Conservation (phyloP, 495 filamentous ascomycete species). For the Pyrenopolyporus hunteri region DNA sequence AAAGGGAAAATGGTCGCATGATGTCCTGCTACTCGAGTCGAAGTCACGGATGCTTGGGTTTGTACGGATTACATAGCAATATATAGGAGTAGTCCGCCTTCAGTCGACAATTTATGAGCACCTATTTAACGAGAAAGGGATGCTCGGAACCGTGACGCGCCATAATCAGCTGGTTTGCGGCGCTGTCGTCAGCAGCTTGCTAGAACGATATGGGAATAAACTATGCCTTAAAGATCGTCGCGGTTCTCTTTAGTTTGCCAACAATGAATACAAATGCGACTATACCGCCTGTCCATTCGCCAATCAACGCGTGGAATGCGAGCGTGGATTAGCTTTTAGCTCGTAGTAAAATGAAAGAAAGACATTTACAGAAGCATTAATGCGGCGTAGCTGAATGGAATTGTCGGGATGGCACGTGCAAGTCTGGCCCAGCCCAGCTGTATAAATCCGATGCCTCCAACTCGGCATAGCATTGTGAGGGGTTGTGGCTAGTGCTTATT, state of each 20-base stretch:
- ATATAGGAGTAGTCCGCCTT: no score
- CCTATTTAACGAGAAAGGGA: background rate
- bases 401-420: no score
- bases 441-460: no score
- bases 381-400: background rate
- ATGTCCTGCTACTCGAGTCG: background rate
- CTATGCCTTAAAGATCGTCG: background rate
- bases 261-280: background rate
- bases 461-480: no score
- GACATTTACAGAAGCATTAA: conserved; percentile 3
- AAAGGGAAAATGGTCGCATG: conserved; percentile 30
- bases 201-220: background rate
- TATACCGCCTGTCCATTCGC: background rate
- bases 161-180: background rate
- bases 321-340: background rate
- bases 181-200: background rate
- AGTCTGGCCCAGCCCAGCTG: no score
- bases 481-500: no score
- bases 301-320: background rate
- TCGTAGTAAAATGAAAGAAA: conserved; percentile 2
- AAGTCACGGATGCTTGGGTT: no score
- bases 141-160: background rate
- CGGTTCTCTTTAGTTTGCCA: background rate
- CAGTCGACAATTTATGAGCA: background rate
- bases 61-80: no score